Evolutionary conservation across 768 basidiomycete genomes (phyloP), one percentile per base, ranked within the genome.

Genomic region (Coprinopsis marcescibilis): DNA sequence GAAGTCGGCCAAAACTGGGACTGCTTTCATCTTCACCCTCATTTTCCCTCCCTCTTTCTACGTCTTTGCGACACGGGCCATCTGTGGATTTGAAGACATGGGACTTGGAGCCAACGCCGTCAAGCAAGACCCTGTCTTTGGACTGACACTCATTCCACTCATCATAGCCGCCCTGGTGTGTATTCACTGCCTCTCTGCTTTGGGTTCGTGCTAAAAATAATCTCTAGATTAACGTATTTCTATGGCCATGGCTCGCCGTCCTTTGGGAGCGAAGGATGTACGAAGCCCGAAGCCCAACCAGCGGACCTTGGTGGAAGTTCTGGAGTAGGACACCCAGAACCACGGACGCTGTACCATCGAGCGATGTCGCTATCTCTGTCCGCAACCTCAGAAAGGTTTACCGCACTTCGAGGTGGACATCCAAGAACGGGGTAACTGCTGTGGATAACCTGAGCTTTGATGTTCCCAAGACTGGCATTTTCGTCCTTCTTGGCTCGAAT

Each of bases 41-140:
- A 55, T 89, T 19, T 88, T 89, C 56, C 88, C 88, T 0, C 85
- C 88, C 1, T 75, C 77, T 10, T 89, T 81, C 61, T 89, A 85
- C 53, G 72, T 86, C 17, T 89, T 88, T 55, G 78, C 78, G 5
- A 76, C 80, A 7, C 75, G 83, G 36, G 77, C 78, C 1, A 75
- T 89, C 1, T 73, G 76, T 44, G 83, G 83, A 11, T 89, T 74
- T 55, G 86, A 90, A 63, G 75, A 73, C 43, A 67, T 80, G 44
- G 66, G 71, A 46, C 62, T 76, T 24, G 60, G 77, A 2, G 78
- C 84, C 0, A 72, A 82, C 54, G 60, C 74, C 6, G 46, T 83
- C 20, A 66, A 74, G 26, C 67, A 71, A 0, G 84, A 87, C 60
- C 85, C 86, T 1, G 81, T 84, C 53, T 64, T 65, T 45, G 61